Conservation (phyloP, 495 filamentous ascomycete genomes). For the Penicillium bovifimosum region DNA sequence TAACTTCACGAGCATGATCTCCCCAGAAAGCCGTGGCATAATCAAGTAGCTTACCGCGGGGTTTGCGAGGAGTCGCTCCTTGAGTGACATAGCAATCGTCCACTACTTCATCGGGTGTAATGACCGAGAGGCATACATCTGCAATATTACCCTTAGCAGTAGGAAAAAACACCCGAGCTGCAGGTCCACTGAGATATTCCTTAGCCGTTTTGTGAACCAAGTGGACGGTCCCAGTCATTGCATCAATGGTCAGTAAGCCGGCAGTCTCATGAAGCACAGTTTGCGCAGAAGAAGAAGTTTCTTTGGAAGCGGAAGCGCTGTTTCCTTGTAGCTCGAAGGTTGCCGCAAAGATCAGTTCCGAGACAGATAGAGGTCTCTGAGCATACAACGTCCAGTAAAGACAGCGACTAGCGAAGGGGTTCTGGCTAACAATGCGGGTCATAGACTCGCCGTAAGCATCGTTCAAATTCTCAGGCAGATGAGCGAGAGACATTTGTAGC, state of each 20-base stretch:
- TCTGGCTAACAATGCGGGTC: conserved; percentile 27
- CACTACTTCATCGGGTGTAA: conserved; percentile 29
- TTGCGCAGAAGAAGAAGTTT: conserved; percentile 13
- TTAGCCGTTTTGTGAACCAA: conserved; percentile 31
- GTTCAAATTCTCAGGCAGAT: conserved; percentile 27
- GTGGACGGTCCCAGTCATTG: conserved; percentile 18
- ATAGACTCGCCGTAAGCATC: conserved; percentile 34
- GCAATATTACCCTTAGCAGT: conserved; percentile 30
- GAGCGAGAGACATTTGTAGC: conserved; percentile 21
- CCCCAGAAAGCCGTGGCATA: conserved; percentile 34
- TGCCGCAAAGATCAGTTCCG: conserved; percentile 21
- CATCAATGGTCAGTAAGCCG: conserved; percentile 26
- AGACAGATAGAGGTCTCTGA: conserved; percentile 20
- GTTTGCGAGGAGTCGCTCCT: conserved; percentile 2
- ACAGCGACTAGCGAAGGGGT: conserved; percentile 14
- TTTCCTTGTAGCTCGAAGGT: not conserved
- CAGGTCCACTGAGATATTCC: conserved; percentile 28
- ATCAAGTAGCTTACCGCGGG: conserved; percentile 10
- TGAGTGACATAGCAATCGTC: conserved; percentile 30
- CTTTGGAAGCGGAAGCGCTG: not conserved
- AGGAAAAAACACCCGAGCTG: conserved; percentile 31
- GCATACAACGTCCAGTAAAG: conserved; percentile 32
- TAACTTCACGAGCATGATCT: conserved; percentile 22
- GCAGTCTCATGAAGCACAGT: conserved; percentile 11
- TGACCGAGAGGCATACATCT: conserved; percentile 23